Conservation (phyloP, 2,329 filamentous ascomycete species). For the Bipolaris cookei region DNA sequence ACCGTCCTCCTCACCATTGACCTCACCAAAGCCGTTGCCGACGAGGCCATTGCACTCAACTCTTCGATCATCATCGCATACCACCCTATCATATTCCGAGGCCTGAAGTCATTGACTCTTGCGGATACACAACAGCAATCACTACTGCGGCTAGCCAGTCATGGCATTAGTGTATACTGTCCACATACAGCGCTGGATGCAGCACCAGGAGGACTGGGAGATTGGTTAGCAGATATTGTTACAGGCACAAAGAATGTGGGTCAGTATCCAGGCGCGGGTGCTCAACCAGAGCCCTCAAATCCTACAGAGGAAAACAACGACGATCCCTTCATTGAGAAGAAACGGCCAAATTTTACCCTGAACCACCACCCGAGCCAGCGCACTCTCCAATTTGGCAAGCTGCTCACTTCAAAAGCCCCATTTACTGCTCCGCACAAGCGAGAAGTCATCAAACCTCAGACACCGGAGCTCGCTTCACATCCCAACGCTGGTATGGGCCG, state of each 20-base stretch:
- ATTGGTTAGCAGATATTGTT: constrained; percentile 91
- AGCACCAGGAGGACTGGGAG: constrained; percentile 81
- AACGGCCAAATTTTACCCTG: constrained; percentile 53
- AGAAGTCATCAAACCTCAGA: constrained; percentile 60
- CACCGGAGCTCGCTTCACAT: constrained; percentile 46
- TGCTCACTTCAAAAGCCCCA: constrained; percentile 16
- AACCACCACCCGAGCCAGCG: constrained; percentile 58
- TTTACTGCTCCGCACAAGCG: constrained; percentile 55
- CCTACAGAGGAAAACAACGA: constrained; percentile 27
- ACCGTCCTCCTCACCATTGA: constrained; percentile 86
- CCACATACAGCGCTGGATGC: constrained; percentile 96
- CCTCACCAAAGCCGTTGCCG: constrained; percentile 83
- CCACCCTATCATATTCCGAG: constrained; percentile 96
- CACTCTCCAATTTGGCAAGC: constrained; percentile 44
- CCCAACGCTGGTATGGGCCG: constrained; percentile 66
- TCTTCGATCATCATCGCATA: constrained; percentile 87
- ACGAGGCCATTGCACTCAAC: constrained; percentile 81
- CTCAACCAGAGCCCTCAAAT: constrained; percentile 13
- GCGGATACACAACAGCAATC: constrained; percentile 85
- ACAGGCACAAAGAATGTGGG: constrained; percentile 58
- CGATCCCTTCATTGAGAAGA: constrained; percentile 48
- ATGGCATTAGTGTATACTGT: constrained; percentile 92
- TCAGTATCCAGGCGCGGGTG: constrained; percentile 6
- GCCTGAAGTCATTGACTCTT: constrained; percentile 85
- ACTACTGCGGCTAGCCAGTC: constrained; percentile 78